phyloP scores from a whole-genome alignment of 805 yeast species.

The Kuraishia capsulata region DNA sequence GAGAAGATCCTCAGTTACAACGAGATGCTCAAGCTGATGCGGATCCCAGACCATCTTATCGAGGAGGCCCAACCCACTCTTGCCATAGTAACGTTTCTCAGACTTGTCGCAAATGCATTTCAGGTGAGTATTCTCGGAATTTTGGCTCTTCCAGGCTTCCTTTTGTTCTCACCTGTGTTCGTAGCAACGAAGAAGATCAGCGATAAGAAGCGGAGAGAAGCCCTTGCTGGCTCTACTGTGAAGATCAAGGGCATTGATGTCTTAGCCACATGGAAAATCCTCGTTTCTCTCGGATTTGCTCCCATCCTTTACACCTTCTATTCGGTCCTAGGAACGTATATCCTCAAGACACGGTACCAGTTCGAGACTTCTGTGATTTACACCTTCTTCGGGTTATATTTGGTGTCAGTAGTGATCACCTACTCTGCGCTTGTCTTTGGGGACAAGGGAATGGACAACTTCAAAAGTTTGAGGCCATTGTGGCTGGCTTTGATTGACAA shows the following conservation, averaged over 20 bases:
- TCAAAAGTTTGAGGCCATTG: conserved; percentile 76
- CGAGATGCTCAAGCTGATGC: conserved; percentile 36
- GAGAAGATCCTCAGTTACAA: conserved; percentile 65
- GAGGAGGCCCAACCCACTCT: conserved; percentile 27
- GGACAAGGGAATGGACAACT: conserved; percentile 85
- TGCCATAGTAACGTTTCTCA: conserved; percentile 12
- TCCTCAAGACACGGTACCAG: conserved; percentile 16
- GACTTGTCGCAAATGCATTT: conserved; percentile 17
- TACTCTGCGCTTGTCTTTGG: conserved; percentile 90
- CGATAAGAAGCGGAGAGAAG: conserved; percentile 60
- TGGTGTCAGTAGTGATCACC: conserved; percentile 64
- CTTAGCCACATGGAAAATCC: conserved; percentile 93
- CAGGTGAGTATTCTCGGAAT: conserved; percentile 47
- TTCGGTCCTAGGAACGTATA: conserved; percentile 49
- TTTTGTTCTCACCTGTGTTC: conserved; percentile 84
- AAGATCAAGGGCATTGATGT: conserved; percentile 91
- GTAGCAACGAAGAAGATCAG: conserved; percentile 70
- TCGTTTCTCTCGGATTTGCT: conserved; percentile 81
- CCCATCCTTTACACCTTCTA: conserved; percentile 80
- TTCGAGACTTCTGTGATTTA: conserved; percentile 7
- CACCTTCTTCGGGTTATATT: conserved; percentile 42
- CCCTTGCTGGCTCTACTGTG: conserved; percentile 80
- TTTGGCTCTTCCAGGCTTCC: conserved; percentile 80
- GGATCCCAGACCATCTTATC: conserved; percentile 53
- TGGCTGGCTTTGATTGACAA: conserved; percentile 57